Evolutionary conservation across 1,284 basidiomycete species (phyloP), one percentile per base, ranked within the genome.

Genomic region (Singerocomus rubriflavus): DNA sequence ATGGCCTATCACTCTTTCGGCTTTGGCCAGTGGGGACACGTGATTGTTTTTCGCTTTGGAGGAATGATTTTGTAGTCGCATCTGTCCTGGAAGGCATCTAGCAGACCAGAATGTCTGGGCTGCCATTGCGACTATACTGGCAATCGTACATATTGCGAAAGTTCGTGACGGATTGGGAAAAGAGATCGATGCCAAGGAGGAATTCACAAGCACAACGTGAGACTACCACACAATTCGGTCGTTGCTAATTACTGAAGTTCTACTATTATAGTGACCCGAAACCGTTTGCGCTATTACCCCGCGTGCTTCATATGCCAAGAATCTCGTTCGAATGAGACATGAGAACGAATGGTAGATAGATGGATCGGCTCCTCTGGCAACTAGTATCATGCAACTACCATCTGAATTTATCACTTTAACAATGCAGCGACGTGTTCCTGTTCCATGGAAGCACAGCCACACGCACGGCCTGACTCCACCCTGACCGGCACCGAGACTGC

Each of bases 41-140:
- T n/a, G 1, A 6, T 37, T 29, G 8, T 4, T 16, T n/a, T 40
- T 48, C 11, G 14, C 10, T 31, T 2, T 3, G 16, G 21, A 25
- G 11, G 21, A 60, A 17, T 2, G 8, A 6, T 21, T 13, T 14
- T 16, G 25, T 46, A 65, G 63, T 9, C 63, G 63, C 8, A 16
- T 40, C 14, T 65, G 66, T 34, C 53, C 66, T 25, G 64, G 64
- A 26, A 61, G 21, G 32, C 34, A 67, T 25, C 26, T 69, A 7
- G 67, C 55, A 26, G 51, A 64, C 13, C 53, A 62, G 32, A 64
- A 51, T 5, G 16, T 65, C 43, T 66, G 67, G 65, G 55, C 50
- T 8, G 46, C 50, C 6, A 21, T 66, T 10, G 64, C 50, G 25
- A 63, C 64, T 2, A 46, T 54, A 12, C 34, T 65, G 25, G 67